Percentiles rank a stretch among this genome's conserved stretches.
Conservation (phyloP, 2,329 filamentous ascomycete genomes). For the Phyllosticta citriasiana region DNA sequence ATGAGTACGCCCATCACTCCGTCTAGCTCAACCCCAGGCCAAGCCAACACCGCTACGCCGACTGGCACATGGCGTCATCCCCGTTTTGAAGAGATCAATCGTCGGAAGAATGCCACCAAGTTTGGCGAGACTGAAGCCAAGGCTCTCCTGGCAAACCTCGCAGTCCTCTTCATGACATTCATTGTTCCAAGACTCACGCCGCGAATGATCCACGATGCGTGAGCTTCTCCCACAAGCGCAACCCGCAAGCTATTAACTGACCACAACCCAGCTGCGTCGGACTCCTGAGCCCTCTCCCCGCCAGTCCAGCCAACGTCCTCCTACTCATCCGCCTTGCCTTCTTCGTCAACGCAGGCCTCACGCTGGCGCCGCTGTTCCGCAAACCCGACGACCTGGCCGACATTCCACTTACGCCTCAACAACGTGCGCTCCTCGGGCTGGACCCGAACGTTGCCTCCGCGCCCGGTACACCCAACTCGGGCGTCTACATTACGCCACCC, state of each 20-base stretch:
- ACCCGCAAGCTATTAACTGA: not conserved
- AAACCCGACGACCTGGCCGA: constrained; percentile 70
- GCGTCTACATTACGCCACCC: constrained; percentile 71
- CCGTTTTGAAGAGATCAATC: constrained; percentile 74
- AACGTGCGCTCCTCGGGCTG: constrained; percentile 76
- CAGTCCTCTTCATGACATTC: constrained; percentile 43
- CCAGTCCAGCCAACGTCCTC: constrained; percentile 30
- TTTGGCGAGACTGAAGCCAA: constrained; percentile 71
- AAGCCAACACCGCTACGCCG: constrained; percentile 16
- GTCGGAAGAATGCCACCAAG: constrained; percentile 64
- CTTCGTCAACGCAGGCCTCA: constrained; percentile 54
- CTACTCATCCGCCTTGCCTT: constrained; percentile 45
- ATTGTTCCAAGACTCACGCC: constrained; percentile 27
- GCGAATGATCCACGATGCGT: not conserved
- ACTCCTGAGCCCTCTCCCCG: constrained; percentile 27
- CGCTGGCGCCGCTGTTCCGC: constrained; percentile 62
- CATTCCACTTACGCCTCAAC: constrained; percentile 81
- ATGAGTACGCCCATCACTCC: constrained; percentile 8
- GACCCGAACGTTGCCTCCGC: constrained; percentile 48
- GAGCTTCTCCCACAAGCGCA: not conserved
- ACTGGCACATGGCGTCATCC: constrained; percentile 87
- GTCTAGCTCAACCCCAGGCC: constrained; percentile 4
- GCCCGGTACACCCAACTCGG: constrained; percentile 53
- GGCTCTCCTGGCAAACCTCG: constrained; percentile 58
- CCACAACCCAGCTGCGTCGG: constrained; percentile 11